Evolutionary conservation across 768 basidiomycete genomes (phyloP).

Genomic region (Sporobolomyces pararoseus): DNA sequence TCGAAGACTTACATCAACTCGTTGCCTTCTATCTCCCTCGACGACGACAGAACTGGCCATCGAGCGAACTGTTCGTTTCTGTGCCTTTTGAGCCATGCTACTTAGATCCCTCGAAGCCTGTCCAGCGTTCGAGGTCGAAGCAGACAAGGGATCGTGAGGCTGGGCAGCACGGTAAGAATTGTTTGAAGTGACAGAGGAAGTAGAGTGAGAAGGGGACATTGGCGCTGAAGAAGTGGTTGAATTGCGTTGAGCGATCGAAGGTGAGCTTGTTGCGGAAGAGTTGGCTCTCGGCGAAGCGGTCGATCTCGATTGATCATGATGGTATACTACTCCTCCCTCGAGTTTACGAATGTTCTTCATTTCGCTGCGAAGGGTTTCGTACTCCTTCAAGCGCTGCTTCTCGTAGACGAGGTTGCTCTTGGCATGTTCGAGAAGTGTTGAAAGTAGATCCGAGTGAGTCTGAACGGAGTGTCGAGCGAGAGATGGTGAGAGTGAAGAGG

Average conservation of each 20-base stretch:
- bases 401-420: slow-evolving; percentile 89
- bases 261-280: slow-evolving; percentile 60
- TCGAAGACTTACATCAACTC: slow-evolving; percentile 70
- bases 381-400: slow-evolving; percentile 75
- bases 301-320: slow-evolving; percentile 43
- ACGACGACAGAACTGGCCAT: slow-evolving; percentile 73
- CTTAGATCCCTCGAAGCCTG: neutral
- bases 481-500: slow-evolving; percentile 83
- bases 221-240: slow-evolving; percentile 38
- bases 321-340: slow-evolving; percentile 32
- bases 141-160: slow-evolving; percentile 13
- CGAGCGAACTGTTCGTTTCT: slow-evolving; percentile 37
- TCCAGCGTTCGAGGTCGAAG: too few species aligned
- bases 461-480: slow-evolving; percentile 77
- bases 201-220: slow-evolving; percentile 24
- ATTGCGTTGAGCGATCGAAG: slow-evolving; percentile 56
- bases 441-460: slow-evolving; percentile 85
- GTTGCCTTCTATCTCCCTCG: slow-evolving; percentile 62
- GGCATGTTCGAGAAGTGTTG: slow-evolving; percentile 86
- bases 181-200: neutral
- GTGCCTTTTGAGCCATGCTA: slow-evolving; percentile 28
- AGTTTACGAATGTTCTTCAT: slow-evolving; percentile 53
- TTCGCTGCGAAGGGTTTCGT: slow-evolving; percentile 77
- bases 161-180: slow-evolving; percentile 45
- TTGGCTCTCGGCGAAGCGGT: neutral